Evolutionary conservation across 1,139 yeast genomes (phyloP), one percentile per base, ranked within the genome.

Genomic region (Geotrichum fermentans): DNA sequence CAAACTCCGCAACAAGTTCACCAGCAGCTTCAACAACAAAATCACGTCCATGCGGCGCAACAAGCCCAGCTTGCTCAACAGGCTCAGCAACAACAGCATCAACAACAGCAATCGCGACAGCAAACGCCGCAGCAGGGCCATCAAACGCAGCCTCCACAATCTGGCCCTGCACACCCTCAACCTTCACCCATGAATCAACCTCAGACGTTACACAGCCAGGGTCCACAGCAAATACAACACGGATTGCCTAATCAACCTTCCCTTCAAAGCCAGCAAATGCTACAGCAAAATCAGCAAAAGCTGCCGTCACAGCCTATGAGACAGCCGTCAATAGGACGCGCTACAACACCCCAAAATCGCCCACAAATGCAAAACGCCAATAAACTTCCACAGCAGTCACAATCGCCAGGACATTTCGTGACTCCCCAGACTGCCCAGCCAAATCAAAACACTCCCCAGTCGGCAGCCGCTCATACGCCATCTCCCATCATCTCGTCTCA

Each of bases 1-100:
- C 49, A 39, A 32, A 28, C 35, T 11, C 44, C 38, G 7, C 49
- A 45, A 36, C 41, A 33, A n/a, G 11, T 20, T 2, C 34, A 40
- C 6, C 49, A 46, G 17, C 48, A 45, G 11, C 40, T 38, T 8
- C 49, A 45, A 22, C 40, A 22, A 18, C 33, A 22, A 18, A 43
- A 45, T 11, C 43, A 18, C 17, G 33, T 22, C 17, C 26, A 30
- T 14, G 34, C 35, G 3, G 36, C 34, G 21, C 18, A 20, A 34
- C 44, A 43, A 38, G 39, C 22, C 8, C 38, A 24, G 16, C 32
- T 29, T 4, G 26, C 30, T n/a, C 34, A 28, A 2, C 40, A 43
- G 34, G 34, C 40, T 34, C 30, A 22, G 16, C 32, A 34, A 17
- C 40, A 39, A 20, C 34, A 16, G 4, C 49, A 34, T 14, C 29